Conservation (phyloP, 2,329 filamentous ascomycete species). For the Calonectria pseudoturangicola region DNA sequence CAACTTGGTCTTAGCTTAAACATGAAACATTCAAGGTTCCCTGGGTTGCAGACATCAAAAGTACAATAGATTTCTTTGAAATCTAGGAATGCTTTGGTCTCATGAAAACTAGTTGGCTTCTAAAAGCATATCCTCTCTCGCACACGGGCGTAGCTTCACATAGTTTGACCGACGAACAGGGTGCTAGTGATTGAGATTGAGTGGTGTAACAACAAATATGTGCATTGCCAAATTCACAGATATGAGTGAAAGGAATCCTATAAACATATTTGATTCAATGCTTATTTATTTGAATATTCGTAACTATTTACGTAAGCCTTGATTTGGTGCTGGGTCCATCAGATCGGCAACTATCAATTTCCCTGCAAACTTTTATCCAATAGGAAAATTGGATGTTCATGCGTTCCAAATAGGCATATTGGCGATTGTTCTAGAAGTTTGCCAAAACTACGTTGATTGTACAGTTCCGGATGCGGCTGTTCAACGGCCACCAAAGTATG, state of each 20-base stretch:
- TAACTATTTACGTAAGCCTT: conserved; percentile 7
- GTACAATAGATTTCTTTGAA: not conserved
- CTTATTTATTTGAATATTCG: conserved; percentile 4
- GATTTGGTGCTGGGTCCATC: not conserved
- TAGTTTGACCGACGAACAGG: no score
- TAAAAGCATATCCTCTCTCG: not conserved
- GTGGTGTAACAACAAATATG: not conserved
- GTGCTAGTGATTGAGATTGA: not conserved
- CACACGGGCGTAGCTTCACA: not conserved
- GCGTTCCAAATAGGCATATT: not conserved
- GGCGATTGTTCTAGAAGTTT: not conserved
- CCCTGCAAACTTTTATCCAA: not conserved
- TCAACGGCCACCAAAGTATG: not conserved
- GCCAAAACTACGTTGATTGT: not conserved
- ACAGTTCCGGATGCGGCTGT: not conserved
- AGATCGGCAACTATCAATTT: conserved; percentile 1
- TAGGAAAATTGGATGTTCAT: conserved; percentile 19
- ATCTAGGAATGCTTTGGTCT: not conserved
- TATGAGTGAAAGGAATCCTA: not conserved
- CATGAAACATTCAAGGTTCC: not conserved
- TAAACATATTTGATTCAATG: not conserved
- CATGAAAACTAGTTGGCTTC: not conserved
- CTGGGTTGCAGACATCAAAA: not conserved
- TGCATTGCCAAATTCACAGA: not conserved
- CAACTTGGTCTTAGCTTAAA: conserved; percentile 14